Base-by-base conservation (phyloP, 2,329 filamentous ascomycete genomes). In the Aspergillus aculeatus region DNA sequence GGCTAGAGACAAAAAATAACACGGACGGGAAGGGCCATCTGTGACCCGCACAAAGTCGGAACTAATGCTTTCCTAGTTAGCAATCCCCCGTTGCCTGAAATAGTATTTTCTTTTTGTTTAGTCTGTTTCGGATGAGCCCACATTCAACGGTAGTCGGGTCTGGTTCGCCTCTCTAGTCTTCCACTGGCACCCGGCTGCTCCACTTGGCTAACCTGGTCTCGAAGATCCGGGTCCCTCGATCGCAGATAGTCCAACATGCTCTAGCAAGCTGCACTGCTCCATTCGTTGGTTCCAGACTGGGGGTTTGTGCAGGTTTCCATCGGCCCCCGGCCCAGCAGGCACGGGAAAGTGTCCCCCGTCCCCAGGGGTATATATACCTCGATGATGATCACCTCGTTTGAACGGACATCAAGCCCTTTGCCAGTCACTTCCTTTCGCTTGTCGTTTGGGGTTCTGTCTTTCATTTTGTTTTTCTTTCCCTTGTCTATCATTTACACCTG, bases 281-380 rank as follows among this genome's bases (percentile, higher is more conserved):
- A 63, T 56, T 54, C 48, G 59, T 60, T 59, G 57, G 59, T 59
- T 47, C 54, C 62, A 56, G 62, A 57, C 53, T 60, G 56, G 61
- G 56, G 60, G 53, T 60, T 23, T 41, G 16, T 57, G 41, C 23
- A 53, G 50, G 59, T 59, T 51, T 63, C 56, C 60, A 60, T 62
- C 54, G 54, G 26, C 26, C 57, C 52, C 38, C 52, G 41, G 51
- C 47, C 32, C 47, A 57, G 61, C 56, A 50, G 57, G 57, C 56
- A 55, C 49, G 57, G 55, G 53, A 52, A 57, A 19, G 61, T 59
- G 61, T 56, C 49, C 52, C 47, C 24, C 38, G 38, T 44, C 16
- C 61, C 66, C 67, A 72, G 72, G 71, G 71, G 68, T 74, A 72
- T 74, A 74, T 74, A 74, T 72, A 70, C 61, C 66, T 63, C 47